These are phyloP conservation scores for Amanita rubescens DNA, from an alignment of 768 basidiomycete genomes.

Conservation along the genomic window DNA sequence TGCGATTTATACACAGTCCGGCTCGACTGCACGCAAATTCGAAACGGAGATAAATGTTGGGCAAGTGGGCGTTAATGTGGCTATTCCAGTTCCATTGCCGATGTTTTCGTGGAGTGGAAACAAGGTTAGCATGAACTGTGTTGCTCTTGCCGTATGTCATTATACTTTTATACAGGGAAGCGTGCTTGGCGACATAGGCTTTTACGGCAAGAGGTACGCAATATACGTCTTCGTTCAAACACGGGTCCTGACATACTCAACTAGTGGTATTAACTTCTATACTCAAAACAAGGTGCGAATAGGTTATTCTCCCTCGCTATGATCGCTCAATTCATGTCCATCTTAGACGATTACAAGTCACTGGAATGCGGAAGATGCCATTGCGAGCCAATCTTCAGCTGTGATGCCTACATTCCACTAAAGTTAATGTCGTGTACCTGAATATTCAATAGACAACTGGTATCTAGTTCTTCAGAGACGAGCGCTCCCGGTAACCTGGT, in stretches of 20 bases:
- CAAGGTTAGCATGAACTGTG: constrained; percentile 38
- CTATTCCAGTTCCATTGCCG: constrained; percentile 83
- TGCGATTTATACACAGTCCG: constrained; percentile 94
- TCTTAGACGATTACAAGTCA: constrained; percentile 82
- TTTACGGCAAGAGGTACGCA: constrained; percentile 79
- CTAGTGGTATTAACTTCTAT: constrained; percentile 88
- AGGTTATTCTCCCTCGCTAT: not conserved
- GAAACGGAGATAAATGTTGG: constrained; percentile 85
- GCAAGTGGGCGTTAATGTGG: constrained; percentile 90
- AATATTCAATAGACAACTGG: not conserved
- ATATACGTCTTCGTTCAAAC: constrained; percentile 7
- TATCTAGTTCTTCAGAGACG: not conserved
- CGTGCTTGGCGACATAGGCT: constrained; percentile 78
- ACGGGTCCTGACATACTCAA: not conserved
- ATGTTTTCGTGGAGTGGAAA: constrained; percentile 99
- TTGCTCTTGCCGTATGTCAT: not conserved
- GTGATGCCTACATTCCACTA: constrained; percentile 79
- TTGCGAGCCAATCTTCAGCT: constrained; percentile 72
- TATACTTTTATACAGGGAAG: constrained; percentile 41
- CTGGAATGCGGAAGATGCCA: constrained; percentile 85
- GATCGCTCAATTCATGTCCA: constrained; percentile 3
- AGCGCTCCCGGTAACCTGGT: constrained; percentile 42
- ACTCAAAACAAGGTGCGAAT: constrained; percentile 79
- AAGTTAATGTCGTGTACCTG: constrained; percentile 12
- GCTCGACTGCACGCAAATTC: constrained; percentile 91